Evolutionary conservation across 225 moss, liverwort and hornwort genomes (phyloP).

Genomic region (Pseudisothecium myosuroides): DNA sequence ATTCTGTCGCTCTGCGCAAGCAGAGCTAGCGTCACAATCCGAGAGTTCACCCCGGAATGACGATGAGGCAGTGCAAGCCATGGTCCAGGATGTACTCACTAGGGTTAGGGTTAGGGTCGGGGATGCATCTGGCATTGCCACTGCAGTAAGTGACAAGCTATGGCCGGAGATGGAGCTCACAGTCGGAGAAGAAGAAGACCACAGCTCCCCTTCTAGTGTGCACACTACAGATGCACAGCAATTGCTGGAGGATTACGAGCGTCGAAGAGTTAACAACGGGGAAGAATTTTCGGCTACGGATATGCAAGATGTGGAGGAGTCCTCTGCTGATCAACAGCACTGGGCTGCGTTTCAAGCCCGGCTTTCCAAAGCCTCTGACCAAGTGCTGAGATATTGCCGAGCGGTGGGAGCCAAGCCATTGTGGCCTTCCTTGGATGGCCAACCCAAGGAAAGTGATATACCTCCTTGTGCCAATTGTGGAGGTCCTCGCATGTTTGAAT

Average conservation of each 20-base stretch:
- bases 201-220: background rate
- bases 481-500: conserved; percentile 68
- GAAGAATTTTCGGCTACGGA: conserved; percentile 59
- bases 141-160: conserved; percentile 28
- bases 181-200: conserved; percentile 38
- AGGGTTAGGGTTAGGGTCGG: background rate
- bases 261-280: conserved; percentile 32
- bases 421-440: conserved; percentile 72
- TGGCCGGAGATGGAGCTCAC: conserved; percentile 82
- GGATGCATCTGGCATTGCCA: background rate
- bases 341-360: conserved; percentile 86
- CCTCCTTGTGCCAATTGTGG: conserved; percentile 58
- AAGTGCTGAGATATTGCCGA: conserved; percentile 67
- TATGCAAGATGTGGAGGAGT: conserved; percentile 69
- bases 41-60: background rate
- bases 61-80: background rate
- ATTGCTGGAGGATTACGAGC: conserved; percentile 61
- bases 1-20: conserved; percentile 54
- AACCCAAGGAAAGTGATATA: conserved; percentile 42
- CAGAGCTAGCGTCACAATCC: conserved; percentile 1
- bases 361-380: conserved; percentile 58
- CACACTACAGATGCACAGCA: conserved; percentile 20
- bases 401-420: conserved; percentile 62
- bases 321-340: conserved; percentile 67
- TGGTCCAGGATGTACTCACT: conserved; percentile 5